These are phyloP conservation scores for Candida jianshihensis DNA, from an alignment of 805 yeast genomes.

Conservation along the genomic window DNA sequence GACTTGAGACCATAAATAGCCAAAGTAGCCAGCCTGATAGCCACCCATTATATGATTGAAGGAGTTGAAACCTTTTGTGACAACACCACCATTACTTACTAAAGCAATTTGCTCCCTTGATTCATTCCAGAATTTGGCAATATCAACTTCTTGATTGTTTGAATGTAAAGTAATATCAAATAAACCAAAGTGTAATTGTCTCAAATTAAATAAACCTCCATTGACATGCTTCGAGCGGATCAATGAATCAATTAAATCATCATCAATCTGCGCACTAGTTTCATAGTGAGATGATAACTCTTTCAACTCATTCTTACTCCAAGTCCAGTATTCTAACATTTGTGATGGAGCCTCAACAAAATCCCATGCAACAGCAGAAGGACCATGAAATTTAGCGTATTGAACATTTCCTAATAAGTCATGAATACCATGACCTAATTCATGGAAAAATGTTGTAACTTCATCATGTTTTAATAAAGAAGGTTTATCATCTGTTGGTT, in stretches of 20 bases:
- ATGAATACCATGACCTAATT: slow-evolving; percentile 86
- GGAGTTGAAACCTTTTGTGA: slow-evolving; percentile 64
- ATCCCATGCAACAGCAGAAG: slow-evolving; percentile 70
- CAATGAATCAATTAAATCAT: slow-evolving; percentile 49
- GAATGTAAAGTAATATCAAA: slow-evolving; percentile 71
- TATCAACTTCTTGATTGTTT: slow-evolving; percentile 37
- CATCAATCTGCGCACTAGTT: slow-evolving; percentile 50
- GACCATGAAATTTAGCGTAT: slow-evolving; percentile 65
- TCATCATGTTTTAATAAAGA: slow-evolving; percentile 71
- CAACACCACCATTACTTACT: slow-evolving; percentile 45
- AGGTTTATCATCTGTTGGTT: slow-evolving; percentile 63
- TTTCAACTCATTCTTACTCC: slow-evolving; percentile 59
- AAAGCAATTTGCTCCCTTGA: slow-evolving; percentile 57
- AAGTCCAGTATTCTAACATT: slow-evolving; percentile 83
- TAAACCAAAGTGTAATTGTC: slow-evolving; percentile 73
- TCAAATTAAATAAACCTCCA: slow-evolving; percentile 61
- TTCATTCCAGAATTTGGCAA: slow-evolving; percentile 56
- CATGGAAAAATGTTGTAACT: slow-evolving; percentile 82
- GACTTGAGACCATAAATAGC: slow-evolving; percentile 80
- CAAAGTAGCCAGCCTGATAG: slow-evolving; percentile 83
- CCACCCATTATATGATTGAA: slow-evolving; percentile 77
- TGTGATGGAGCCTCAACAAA: slow-evolving; percentile 92
- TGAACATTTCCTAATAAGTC: slow-evolving; percentile 61
- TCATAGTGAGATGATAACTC: slow-evolving; percentile 58
- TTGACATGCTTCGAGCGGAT: slow-evolving; percentile 66